Percentiles rank a stretch among this genome's conserved stretches.
Conservation (phyloP, 164 flowering plant species). For the Piper longum region DNA sequence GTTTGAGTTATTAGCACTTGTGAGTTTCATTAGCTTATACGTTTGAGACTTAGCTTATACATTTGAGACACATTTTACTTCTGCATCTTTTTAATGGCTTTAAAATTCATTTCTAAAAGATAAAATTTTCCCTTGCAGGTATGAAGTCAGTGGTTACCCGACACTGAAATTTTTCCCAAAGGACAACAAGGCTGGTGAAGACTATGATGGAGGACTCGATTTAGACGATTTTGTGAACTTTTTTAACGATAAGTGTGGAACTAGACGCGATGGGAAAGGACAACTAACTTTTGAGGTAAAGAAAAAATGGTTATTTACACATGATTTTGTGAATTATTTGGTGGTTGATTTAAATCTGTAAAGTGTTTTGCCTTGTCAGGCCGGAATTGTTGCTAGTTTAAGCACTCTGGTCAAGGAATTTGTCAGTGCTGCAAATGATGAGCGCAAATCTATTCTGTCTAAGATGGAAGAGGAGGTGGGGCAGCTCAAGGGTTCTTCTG, state of each 20-base stretch:
- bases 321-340: too few relatives aligned
- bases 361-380: slow-evolving; percentile 6
- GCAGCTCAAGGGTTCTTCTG: slow-evolving; percentile 30
- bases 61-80: background rate
- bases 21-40: too few relatives aligned
- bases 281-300: slow-evolving; percentile 68
- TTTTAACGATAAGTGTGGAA: slow-evolving; percentile 79
- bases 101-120: too few relatives aligned
- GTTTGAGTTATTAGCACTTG: background rate
- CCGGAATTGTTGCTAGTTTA: slow-evolving; percentile 55
- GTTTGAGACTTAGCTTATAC: background rate
- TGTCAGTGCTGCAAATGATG: slow-evolving; percentile 47
- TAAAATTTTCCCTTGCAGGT: slow-evolving; percentile 31
- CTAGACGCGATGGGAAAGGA: slow-evolving; percentile 84
- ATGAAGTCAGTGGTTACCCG: slow-evolving; percentile 86
- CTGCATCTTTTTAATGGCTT: background rate
- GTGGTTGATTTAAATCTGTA: too few relatives aligned
- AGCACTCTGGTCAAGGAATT: slow-evolving; percentile 74
- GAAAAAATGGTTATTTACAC: background rate
- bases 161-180: slow-evolving; percentile 93
- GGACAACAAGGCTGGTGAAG: slow-evolving; percentile 89
- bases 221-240: slow-evolving; percentile 71
- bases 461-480: slow-evolving; percentile 60
- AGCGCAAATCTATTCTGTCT: slow-evolving; percentile 49
- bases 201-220: slow-evolving; percentile 89